Conservation (phyloP, 768 basidiomycete species). For the Trametes coccinea region DNA sequence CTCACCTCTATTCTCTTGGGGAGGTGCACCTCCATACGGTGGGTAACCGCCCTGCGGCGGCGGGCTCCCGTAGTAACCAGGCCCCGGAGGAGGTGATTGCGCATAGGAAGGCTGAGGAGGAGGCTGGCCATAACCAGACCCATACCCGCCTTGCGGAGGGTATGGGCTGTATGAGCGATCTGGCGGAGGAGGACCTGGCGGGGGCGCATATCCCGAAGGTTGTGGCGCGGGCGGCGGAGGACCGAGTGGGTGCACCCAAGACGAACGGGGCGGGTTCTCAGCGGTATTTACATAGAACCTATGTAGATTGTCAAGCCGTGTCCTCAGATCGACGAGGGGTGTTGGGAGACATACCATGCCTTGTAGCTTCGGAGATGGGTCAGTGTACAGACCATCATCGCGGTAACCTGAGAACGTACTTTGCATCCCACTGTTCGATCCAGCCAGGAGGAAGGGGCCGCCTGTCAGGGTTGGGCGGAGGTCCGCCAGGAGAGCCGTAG, state of each 20-base stretch:
- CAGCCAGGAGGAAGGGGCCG: slow-evolving; percentile 68
- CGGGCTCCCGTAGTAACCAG: slow-evolving; percentile 28
- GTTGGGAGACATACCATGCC: slow-evolving; percentile 51
- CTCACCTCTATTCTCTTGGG: slow-evolving; percentile 26
- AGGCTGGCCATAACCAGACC: slow-evolving; percentile 18
- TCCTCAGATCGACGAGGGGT: neutral
- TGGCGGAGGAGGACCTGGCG: slow-evolving; percentile 48
- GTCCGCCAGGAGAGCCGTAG: slow-evolving; percentile 29
- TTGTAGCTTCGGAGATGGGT: slow-evolving; percentile 47
- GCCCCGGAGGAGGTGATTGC: slow-evolving; percentile 17
- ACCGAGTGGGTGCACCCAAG: slow-evolving; percentile 73
- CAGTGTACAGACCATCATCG: slow-evolving; percentile 21
- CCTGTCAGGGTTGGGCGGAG: slow-evolving; percentile 41
- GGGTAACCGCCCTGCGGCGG: slow-evolving; percentile 29
- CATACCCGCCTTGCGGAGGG: slow-evolving; percentile 23
- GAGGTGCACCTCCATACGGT: slow-evolving; percentile 30
- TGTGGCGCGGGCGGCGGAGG: slow-evolving; percentile 40
- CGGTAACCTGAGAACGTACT: slow-evolving; percentile 47
- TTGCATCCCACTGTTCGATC: slow-evolving; percentile 64
- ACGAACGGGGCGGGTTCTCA: slow-evolving; percentile 60
- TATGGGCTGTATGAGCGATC: slow-evolving; percentile 34
- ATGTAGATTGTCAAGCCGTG: neutral
- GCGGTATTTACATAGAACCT: slow-evolving; percentile 81
- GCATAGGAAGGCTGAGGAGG: slow-evolving; percentile 28
- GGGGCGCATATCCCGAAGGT: slow-evolving; percentile 33